Percentiles rank a stretch among this genome's conserved stretches.
Conservation (phyloP, 208 protist species). For the Acanthamoeba royreba region DNA sequence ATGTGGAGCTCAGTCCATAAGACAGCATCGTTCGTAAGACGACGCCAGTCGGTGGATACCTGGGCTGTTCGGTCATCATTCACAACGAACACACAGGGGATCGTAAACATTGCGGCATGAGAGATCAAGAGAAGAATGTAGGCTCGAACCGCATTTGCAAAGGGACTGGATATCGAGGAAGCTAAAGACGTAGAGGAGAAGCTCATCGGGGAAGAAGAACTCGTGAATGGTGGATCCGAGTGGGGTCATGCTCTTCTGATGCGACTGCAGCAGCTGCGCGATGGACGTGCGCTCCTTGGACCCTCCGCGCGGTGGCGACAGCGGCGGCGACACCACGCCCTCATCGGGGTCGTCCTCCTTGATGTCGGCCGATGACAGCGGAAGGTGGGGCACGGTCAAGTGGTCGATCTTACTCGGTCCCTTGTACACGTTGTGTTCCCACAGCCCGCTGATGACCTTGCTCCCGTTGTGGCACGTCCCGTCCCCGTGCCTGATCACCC, state of each 20-base stretch:
- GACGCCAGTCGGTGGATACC: constrained; percentile 29
- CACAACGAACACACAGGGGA: too few relatives aligned
- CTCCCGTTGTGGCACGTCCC: neutral
- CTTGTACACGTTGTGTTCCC: constrained; percentile 47
- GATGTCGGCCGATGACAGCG: neutral
- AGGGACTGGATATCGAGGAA: constrained; percentile 50
- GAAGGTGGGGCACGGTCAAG: neutral
- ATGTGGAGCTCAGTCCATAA: constrained; percentile 23
- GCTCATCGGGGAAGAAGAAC: constrained; percentile 48
- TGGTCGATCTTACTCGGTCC: neutral
- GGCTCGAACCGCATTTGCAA: neutral
- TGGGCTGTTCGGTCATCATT: too few relatives aligned
- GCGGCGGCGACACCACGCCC: neutral
- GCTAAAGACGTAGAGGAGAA: constrained; percentile 40
- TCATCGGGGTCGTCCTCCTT: neutral
- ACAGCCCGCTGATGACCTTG: neutral
- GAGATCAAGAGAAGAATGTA: neutral
- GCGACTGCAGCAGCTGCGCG: constrained; percentile 3
- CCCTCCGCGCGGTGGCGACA: neutral
- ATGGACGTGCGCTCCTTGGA: neutral
- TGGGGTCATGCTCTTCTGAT: constrained; percentile 31
- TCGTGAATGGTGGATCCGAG: constrained; percentile 20
- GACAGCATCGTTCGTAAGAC: constrained; percentile 34
- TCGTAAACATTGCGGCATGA: neutral
- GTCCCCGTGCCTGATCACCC: neutral